These are phyloP conservation scores for Stephanodiscus minutulus DNA, from an alignment of 108 stramenopile species.

Conservation along the genomic window DNA sequence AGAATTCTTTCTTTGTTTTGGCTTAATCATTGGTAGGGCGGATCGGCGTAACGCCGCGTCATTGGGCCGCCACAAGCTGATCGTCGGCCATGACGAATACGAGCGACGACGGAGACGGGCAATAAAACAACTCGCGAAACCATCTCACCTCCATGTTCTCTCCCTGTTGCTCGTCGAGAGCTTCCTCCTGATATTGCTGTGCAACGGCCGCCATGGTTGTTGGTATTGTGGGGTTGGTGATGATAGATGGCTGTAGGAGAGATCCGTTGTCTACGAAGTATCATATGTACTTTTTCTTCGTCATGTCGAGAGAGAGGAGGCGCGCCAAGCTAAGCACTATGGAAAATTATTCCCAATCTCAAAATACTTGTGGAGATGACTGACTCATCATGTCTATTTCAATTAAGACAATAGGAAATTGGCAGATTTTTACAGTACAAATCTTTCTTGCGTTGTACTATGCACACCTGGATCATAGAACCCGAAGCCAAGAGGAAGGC, in stretches of 20 bases:
- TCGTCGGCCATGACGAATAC: background rate
- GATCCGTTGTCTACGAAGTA: too few relatives aligned
- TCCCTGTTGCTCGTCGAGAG: slow-evolving; percentile 48
- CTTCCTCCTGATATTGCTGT: slow-evolving; percentile 49
- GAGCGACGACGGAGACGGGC: background rate
- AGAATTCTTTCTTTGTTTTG: too few relatives aligned
- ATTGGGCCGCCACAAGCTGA: background rate
- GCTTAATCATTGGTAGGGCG: background rate
- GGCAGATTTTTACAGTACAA: too few relatives aligned
- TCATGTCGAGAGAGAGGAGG: too few relatives aligned
- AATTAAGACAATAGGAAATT: too few relatives aligned
- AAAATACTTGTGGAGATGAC: background rate
- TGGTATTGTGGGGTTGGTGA: background rate
- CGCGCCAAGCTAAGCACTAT: background rate
- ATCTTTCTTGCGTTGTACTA: too few relatives aligned
- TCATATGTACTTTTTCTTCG: too few relatives aligned
- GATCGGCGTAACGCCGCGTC: background rate
- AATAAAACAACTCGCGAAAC: background rate
- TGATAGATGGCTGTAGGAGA: background rate
- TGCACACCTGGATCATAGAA: too few relatives aligned
- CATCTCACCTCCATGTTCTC: slow-evolving; percentile 53
- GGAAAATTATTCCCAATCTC: too few relatives aligned
- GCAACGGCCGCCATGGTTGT: slow-evolving; percentile 49
- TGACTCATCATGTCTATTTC: too few relatives aligned
- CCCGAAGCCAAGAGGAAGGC: too few relatives aligned